phyloP scores from a whole-genome alignment of 306 rosid genomes.

The Canavalia ensiformis region DNA sequence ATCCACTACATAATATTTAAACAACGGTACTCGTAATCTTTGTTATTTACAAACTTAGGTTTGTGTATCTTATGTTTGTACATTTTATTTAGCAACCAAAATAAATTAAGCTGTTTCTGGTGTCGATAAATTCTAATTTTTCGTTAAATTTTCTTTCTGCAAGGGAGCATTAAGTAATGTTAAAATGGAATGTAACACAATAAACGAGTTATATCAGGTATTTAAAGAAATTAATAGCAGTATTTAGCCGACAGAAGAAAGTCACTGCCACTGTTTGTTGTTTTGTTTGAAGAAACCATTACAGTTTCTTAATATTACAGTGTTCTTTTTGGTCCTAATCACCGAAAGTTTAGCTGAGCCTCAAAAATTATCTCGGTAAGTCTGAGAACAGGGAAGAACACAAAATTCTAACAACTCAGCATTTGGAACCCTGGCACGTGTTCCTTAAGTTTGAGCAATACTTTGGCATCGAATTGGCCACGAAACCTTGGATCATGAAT shows the following conservation, averaged over 20 bases:
- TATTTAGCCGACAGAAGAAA: background rate
- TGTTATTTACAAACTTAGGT: background rate
- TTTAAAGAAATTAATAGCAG: no score
- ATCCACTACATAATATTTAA: background rate
- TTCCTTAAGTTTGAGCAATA: conserved; percentile 17
- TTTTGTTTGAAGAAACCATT: background rate
- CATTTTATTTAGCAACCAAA: no score
- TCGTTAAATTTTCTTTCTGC: background rate
- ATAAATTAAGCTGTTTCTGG: background rate
- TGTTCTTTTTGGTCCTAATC: background rate
- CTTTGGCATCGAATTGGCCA: background rate
- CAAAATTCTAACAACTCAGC: background rate
- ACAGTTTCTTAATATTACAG: background rate
- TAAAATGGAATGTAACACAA: background rate
- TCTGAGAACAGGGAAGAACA: conserved; percentile 39
- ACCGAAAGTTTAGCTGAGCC: conserved; percentile 13
- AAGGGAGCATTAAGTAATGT: background rate
- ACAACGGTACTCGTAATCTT: background rate
- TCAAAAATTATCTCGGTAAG: conserved; percentile 43
- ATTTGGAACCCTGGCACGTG: conserved; percentile 36
- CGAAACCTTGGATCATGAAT: background rate
- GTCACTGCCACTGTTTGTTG: background rate
- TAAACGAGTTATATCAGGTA: background rate
- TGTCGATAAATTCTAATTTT: background rate
- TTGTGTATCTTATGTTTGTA: background rate